Percentiles rank a stretch among this genome's conserved stretches.
phyloP scores from a whole-genome alignment of 2,329 filamentous ascomycete genomes.

The Huntiella abstrusa region DNA sequence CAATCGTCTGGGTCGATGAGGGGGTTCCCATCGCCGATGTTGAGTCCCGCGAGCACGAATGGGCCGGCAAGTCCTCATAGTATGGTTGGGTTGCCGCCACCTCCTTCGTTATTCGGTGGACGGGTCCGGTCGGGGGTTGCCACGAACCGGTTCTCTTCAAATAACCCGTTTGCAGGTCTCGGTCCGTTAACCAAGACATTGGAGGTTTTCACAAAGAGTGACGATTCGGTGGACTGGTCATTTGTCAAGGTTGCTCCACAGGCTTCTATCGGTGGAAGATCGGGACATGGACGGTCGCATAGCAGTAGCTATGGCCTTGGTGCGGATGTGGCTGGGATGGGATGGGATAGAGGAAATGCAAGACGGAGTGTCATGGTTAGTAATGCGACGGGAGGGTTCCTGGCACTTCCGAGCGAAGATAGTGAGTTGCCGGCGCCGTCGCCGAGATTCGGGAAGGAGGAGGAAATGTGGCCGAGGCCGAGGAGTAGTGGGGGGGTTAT shows the following conservation, averaged over 20 bases:
- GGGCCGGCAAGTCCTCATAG: conserved; percentile 17
- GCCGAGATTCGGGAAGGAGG: conserved; percentile 14
- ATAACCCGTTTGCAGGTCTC: conserved; percentile 34
- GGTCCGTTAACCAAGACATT: conserved; percentile 31
- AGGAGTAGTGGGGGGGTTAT: conserved; percentile 23
- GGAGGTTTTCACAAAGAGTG: conserved; percentile 40
- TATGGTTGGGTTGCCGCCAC: conserved; percentile 13
- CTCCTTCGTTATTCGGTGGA: conserved; percentile 12
- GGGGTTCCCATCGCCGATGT: conserved; percentile 10
- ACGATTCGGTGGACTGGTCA: conserved; percentile 39
- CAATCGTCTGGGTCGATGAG: conserved; percentile 17
- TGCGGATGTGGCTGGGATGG: conserved; percentile 28
- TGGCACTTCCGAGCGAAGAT: conserved; percentile 27
- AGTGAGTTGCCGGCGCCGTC: conserved; percentile 11
- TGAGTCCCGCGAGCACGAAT: conserved; percentile 5
- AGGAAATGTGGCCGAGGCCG: conserved; percentile 24
- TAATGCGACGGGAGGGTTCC: conserved; percentile 29
- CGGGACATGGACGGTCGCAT: conserved; percentile 20
- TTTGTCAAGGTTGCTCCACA: conserved; percentile 29
- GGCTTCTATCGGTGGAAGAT: conserved; percentile 12
- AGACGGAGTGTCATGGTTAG: conserved; percentile 35
- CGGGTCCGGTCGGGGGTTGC: conserved; percentile 12
- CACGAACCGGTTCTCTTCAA: conserved; percentile 34
- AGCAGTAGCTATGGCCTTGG: conserved; percentile 38
- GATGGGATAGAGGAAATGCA: conserved; percentile 33